Evolutionary conservation across 1,139 yeast genomes (phyloP).

Genomic region (Sporopachydermia cereana): DNA sequence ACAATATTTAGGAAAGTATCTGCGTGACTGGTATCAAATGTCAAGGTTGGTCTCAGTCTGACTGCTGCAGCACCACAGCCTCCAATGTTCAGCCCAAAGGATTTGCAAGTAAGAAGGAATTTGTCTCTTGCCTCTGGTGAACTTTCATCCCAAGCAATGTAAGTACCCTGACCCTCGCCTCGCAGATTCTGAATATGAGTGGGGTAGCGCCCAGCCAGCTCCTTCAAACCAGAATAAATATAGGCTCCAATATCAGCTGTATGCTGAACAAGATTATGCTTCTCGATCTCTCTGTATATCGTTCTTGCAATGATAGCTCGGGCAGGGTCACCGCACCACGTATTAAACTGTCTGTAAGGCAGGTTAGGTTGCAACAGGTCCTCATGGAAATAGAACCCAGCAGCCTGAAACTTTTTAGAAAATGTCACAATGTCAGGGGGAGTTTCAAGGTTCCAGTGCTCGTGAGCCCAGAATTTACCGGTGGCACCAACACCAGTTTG

Average conservation of each 20-base stretch:
- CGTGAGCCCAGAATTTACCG: conserved; percentile 80
- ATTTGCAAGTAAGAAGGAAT: conserved; percentile 45
- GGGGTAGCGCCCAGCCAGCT: conserved; percentile 42
- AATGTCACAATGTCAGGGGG: conserved; percentile 78
- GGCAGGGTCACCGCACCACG: conserved; percentile 88
- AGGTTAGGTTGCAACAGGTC: conserved; percentile 56
- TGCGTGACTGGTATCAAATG: conserved; percentile 67
- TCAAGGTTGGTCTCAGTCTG: conserved; percentile 67
- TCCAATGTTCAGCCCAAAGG: conserved; percentile 62
- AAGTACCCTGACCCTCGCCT: conserved; percentile 67
- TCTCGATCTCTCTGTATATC: conserved; percentile 50
- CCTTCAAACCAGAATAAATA: conserved; percentile 41
- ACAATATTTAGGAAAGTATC: conserved; percentile 39
- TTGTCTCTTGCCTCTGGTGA: conserved; percentile 42
- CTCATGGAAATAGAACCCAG: conserved; percentile 71
- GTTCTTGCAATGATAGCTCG: conserved; percentile 63
- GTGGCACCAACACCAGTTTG: conserved; percentile 87
- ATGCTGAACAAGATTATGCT: conserved; percentile 44
- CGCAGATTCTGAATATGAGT: conserved; percentile 42
- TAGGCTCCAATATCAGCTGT: conserved; percentile 54
- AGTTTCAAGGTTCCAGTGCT: conserved; percentile 58
- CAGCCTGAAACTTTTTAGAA: conserved; percentile 78
- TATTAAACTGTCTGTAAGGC: conserved; percentile 79
- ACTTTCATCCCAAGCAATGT: conserved; percentile 65
- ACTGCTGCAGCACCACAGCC: conserved; percentile 69